Evolutionary conservation across 108 stramenopile genomes (phyloP), one percentile per base, ranked within the genome.

Genomic region (Fragilaria crotonensis): DNA sequence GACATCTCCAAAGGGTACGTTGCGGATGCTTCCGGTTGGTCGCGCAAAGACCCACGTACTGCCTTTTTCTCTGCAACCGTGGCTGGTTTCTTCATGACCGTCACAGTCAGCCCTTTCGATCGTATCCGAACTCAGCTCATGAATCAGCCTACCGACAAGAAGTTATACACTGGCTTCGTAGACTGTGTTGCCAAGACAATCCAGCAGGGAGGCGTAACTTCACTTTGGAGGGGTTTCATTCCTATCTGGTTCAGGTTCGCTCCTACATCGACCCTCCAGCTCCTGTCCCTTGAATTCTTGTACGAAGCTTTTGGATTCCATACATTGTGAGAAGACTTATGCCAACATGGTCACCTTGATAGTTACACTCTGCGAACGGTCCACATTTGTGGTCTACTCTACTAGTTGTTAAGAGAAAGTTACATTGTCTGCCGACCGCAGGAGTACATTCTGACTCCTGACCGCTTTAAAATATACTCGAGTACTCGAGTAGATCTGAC

Each of bases 1-100:
- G 91, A 93, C 47, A 54, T 75, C 46, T 68, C 83, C 68, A 93
- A 93, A 72, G 88, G 88, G 45, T 67, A 81, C 25, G 80, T 81
- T 0, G 68, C 63, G 31, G 61, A 62, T n/a, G 30, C 20, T 11
- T 76, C 75, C 19, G 81, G 78, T 3, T 77, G 71, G 67, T 33
- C 59, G 22, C 67, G 78, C 28, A 79, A 76, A 33, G 73, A 72
- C 50, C 64, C 66, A 3, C 60, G 66, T 14, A 76, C 74, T 23
- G 72, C 62, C 19, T 68, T 72, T 52, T 66, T 41, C 52, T 71
- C 70, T 21, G 53, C 64, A 54, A 60, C 72, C 36, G 28, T 76
- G 22, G 70, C 75, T 33, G 69, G 74, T 31, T 61, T 70, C 45
- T 62, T 52, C 33, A 71, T 71, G 71, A 63, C 67, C 26, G 28